A percentile compares a stretch with the other conserved stretches of the same genome.
Evolutionary conservation across 495 filamentous ascomycete genomes (phyloP).

Genomic region (Monascus purpureus): DNA sequence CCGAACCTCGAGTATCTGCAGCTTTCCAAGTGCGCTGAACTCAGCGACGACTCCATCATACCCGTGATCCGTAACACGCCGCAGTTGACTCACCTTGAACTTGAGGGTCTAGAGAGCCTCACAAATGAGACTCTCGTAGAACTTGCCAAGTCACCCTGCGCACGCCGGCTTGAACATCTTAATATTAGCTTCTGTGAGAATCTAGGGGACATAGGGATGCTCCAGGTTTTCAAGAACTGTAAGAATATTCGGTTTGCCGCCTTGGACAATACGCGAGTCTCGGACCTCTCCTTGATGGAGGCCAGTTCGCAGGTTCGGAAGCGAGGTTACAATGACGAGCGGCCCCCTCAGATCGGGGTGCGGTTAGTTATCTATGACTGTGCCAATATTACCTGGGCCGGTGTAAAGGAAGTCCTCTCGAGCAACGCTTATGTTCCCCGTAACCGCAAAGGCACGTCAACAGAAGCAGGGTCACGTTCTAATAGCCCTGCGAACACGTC

Average conservation of each 20-base stretch:
- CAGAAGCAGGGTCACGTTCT: slow-evolving; percentile 1
- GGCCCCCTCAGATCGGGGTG: slow-evolving; percentile 51
- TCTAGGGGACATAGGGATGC: slow-evolving; percentile 72
- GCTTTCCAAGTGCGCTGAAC: slow-evolving; percentile 51
- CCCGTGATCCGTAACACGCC: slow-evolving; percentile 62
- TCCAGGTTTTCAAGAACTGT: slow-evolving; percentile 68
- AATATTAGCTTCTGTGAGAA: slow-evolving; percentile 82
- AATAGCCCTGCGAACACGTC: slow-evolving; percentile 19
- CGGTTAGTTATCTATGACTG: slow-evolving; percentile 84
- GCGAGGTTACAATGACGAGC: slow-evolving; percentile 40
- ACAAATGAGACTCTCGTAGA: slow-evolving; percentile 60
- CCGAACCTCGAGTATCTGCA: slow-evolving; percentile 73
- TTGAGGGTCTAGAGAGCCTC: slow-evolving; percentile 71
- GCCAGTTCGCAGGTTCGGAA: slow-evolving; percentile 61
- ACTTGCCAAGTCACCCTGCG: slow-evolving; percentile 62
- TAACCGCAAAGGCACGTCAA: slow-evolving; percentile 13
- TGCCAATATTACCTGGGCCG: slow-evolving; percentile 80
- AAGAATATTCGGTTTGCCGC: slow-evolving; percentile 53
- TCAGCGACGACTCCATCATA: slow-evolving; percentile 62
- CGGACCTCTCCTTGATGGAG: slow-evolving; percentile 77
- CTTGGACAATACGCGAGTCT: slow-evolving; percentile 89
- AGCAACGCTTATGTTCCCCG: slow-evolving; percentile 59
- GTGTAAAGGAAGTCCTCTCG: slow-evolving; percentile 70
- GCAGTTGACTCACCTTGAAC: slow-evolving; percentile 68
- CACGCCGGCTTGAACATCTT: slow-evolving; percentile 56